A percentile compares a stretch with the other conserved stretches of the same genome.
phyloP scores from a whole-genome alignment of 2,329 filamentous ascomycete species.

The Aspergillus pseudoviridinutans region DNA sequence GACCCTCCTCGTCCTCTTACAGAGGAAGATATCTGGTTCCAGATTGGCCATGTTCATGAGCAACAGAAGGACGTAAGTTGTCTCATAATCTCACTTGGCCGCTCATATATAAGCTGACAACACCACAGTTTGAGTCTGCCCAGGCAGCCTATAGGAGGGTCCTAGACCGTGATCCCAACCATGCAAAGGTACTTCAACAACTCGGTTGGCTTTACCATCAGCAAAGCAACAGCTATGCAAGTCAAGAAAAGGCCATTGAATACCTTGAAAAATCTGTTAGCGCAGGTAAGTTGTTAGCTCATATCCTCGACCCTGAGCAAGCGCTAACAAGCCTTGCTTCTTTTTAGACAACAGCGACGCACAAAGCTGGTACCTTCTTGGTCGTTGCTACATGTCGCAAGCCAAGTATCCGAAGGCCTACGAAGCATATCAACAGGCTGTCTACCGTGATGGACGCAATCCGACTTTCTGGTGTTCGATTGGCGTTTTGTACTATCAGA shows the following conservation, averaged over 20 bases:
- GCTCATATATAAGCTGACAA: slow-evolving; percentile 19
- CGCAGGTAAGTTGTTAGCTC: slow-evolving; percentile 62
- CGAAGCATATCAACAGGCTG: slow-evolving; percentile 96
- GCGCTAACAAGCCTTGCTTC: slow-evolving; percentile 5
- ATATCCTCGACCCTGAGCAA: background rate
- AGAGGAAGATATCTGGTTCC: slow-evolving; percentile 99
- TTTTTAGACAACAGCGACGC: slow-evolving; percentile 80
- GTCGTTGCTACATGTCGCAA: slow-evolving; percentile 98
- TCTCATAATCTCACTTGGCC: background rate
- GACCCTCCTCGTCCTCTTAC: slow-evolving; percentile 89
- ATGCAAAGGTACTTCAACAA: slow-evolving; percentile 97
- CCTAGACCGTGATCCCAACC: slow-evolving; percentile 88
- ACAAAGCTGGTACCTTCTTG: slow-evolving; percentile 97
- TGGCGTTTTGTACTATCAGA: slow-evolving; percentile 97
- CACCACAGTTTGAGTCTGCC: slow-evolving; percentile 80
- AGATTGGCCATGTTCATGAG: slow-evolving; percentile 97
- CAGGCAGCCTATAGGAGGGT: slow-evolving; percentile 91
- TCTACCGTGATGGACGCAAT: slow-evolving; percentile 95
- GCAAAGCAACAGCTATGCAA: slow-evolving; percentile 84
- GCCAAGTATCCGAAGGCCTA: slow-evolving; percentile 99
- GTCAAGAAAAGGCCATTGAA: slow-evolving; percentile 93
- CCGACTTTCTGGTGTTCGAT: slow-evolving; percentile 99
- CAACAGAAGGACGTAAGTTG: slow-evolving; percentile 92
- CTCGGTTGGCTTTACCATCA: slow-evolving; percentile 97
- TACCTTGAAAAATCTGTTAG: slow-evolving; percentile 95